Percentiles rank a stretch among this genome's conserved stretches.
These are phyloP conservation scores for Mycena sanguinolenta DNA, from an alignment of 768 basidiomycete species.

Conservation along the genomic window DNA sequence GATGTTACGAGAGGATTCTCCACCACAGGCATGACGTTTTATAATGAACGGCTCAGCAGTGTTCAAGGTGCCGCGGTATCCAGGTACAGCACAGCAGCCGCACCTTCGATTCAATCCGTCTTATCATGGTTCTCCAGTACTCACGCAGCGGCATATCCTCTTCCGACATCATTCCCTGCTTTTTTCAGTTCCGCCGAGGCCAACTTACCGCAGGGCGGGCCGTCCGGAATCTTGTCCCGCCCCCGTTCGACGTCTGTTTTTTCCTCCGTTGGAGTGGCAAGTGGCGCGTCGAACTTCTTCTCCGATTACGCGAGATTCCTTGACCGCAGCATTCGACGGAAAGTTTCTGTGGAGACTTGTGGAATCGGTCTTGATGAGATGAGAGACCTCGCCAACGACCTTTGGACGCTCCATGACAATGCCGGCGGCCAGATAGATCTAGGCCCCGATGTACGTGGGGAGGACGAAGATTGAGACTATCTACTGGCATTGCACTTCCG, in stretches of 20 bases:
- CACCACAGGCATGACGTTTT: constrained; percentile 47
- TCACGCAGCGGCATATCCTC: constrained; percentile 66
- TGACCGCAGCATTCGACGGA: constrained; percentile 58
- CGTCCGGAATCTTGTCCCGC: constrained; percentile 29
- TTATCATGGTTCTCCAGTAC: constrained; percentile 49
- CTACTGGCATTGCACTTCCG: constrained; percentile 11
- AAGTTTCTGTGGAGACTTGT: constrained; percentile 46
- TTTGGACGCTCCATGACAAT: constrained; percentile 73
- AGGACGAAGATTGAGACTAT: constrained; percentile 35
- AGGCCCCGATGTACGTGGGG: constrained; percentile 32
- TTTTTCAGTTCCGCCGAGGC: constrained; percentile 50
- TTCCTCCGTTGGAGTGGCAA: constrained; percentile 62
- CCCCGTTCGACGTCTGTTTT: constrained; percentile 45
- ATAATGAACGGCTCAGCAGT: constrained; percentile 55
- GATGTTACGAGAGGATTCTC: constrained; percentile 76
- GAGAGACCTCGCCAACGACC: constrained; percentile 65
- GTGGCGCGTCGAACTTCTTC: constrained; percentile 57
- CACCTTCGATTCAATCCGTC: constrained; percentile 24
- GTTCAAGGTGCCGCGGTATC: constrained; percentile 47
- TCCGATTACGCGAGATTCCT: constrained; percentile 65
- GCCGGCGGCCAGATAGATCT: constrained; percentile 44
- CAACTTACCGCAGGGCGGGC: constrained; percentile 14
- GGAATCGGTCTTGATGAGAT: constrained; percentile 70
- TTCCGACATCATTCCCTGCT: constrained; percentile 71
- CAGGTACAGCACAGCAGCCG: constrained; percentile 47